These are phyloP conservation scores for Haplosporangium sp. DNA, from an alignment of 371 early-diverging fungal species.

Conservation along the genomic window DNA sequence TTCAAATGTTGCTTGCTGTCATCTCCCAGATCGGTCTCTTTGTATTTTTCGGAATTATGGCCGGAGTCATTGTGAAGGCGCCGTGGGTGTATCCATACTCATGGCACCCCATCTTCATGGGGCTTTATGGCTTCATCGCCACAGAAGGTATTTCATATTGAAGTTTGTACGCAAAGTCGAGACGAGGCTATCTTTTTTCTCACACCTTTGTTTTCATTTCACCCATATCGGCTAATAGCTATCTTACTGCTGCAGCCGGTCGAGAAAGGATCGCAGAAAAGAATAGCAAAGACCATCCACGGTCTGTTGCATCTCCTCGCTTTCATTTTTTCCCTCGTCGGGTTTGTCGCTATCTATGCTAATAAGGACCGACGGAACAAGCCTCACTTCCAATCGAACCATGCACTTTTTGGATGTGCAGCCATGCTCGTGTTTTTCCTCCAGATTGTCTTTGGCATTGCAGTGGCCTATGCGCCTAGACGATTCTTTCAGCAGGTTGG, in stretches of 20 bases:
- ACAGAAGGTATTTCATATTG: constrained; percentile 36
- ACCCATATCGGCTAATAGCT: constrained; percentile 6
- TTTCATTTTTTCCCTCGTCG: constrained; percentile 21
- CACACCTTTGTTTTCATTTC: background rate
- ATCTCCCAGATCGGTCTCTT: constrained; percentile 34
- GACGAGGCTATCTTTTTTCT: background rate
- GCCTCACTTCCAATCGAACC: constrained; percentile 39
- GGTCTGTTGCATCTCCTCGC: constrained; percentile 27
- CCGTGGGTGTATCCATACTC: constrained; percentile 51
- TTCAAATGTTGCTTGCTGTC: constrained; percentile 25
- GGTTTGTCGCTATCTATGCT: constrained; percentile 34
- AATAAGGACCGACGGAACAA: constrained; percentile 37
- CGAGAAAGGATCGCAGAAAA: constrained; percentile 18
- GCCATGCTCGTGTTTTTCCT: constrained; percentile 29
- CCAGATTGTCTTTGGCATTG: constrained; percentile 38
- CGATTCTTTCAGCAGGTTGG: constrained; percentile 24
- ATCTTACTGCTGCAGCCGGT: constrained; percentile 45
- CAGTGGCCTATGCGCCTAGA: constrained; percentile 38
- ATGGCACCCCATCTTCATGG: constrained; percentile 56
- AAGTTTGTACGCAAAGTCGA: background rate
- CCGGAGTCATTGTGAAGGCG: constrained; percentile 30
- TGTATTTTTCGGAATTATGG: constrained; percentile 34
- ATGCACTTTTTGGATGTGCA: constrained; percentile 27
- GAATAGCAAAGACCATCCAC: constrained; percentile 22
- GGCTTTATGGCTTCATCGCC: constrained; percentile 48